Evolutionary conservation across 495 filamentous ascomycete genomes (phyloP).

Genomic region (Aspergillus mulundensis): DNA sequence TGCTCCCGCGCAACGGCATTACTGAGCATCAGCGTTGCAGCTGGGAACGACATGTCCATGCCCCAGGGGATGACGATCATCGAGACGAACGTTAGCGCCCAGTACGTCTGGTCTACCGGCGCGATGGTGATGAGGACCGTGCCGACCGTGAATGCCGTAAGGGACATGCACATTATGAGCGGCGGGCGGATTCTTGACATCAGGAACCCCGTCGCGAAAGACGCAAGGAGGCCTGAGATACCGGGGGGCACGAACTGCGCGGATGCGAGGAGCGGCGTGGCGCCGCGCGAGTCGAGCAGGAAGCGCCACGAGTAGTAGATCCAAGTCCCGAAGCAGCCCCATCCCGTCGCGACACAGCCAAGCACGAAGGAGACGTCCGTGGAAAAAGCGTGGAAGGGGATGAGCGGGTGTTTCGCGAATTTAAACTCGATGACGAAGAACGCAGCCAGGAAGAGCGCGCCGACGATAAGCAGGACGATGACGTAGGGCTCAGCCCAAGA

Average conservation of each 20-base stretch:
- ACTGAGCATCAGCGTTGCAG: conserved; percentile 33
- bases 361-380: conserved; percentile 40
- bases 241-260: conserved; percentile 37
- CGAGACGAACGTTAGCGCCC: conserved; percentile 44
- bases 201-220: conserved; percentile 41
- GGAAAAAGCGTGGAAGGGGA: conserved; percentile 40
- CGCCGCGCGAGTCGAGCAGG: conserved; percentile 28
- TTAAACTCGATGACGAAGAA: conserved; percentile 43
- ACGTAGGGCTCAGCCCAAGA: conserved; percentile 45
- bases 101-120: conserved; percentile 40
- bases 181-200: conserved; percentile 33
- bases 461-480: conserved; percentile 43
- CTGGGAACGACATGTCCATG: conserved; percentile 46
- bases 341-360: conserved; percentile 43
- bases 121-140: conserved; percentile 30
- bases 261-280: conserved; percentile 32
- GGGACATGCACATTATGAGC: conserved; percentile 49
- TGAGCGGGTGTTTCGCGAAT: conserved; percentile 35
- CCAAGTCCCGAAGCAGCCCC: conserved; percentile 47
- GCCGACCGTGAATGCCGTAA: conserved; percentile 41
- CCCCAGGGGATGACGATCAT: conserved; percentile 48
- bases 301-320: conserved; percentile 46
- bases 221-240: conserved; percentile 35
- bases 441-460: conserved; percentile 29
- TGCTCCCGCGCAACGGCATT: conserved; percentile 32